These are phyloP conservation scores for Pleurotus cornucopiae DNA, from an alignment of 768 basidiomycete species.

Conservation along the genomic window DNA sequence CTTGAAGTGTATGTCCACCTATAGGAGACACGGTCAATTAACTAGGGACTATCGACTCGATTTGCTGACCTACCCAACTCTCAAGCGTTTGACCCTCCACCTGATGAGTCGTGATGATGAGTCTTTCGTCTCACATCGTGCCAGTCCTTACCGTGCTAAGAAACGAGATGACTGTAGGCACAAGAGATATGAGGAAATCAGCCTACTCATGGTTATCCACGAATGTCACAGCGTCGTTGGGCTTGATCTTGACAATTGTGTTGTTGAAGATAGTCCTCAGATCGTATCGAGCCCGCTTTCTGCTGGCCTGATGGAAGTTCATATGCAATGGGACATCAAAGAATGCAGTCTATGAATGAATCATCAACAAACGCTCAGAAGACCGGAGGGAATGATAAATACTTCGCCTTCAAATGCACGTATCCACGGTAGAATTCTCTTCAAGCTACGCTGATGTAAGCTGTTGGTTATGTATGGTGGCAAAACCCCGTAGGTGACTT, in stretches of 20 bases:
- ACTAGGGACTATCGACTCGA: too few species aligned
- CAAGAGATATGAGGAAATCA: neutral
- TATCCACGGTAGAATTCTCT: constrained; percentile 53
- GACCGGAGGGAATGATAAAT: constrained; percentile 3
- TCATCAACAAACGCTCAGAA: neutral
- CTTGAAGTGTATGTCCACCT: constrained; percentile 75
- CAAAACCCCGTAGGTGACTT: constrained; percentile 16
- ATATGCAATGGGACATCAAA: constrained; percentile 90
- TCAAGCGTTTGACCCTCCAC: constrained; percentile 69
- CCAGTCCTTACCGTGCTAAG: constrained; percentile 53
- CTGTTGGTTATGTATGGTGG: neutral
- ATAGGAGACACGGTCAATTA: neutral
- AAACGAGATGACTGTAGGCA: constrained; percentile 1
- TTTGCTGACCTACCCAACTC: constrained; percentile 62
- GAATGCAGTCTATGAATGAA: constrained; percentile 61
- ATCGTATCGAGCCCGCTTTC: constrained; percentile 63
- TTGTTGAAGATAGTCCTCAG: constrained; percentile 68
- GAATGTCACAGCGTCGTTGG: constrained; percentile 83
- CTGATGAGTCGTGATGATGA: constrained; percentile 19
- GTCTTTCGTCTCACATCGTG: too few species aligned
- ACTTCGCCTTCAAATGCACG: constrained; percentile 65
- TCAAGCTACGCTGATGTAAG: constrained; percentile 30
- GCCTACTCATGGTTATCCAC: constrained; percentile 89
- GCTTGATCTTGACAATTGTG: constrained; percentile 63
- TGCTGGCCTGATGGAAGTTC: constrained; percentile 78